Base-by-base conservation (phyloP, 176 grass and related monocot species). In the Areca catechu region DNA sequence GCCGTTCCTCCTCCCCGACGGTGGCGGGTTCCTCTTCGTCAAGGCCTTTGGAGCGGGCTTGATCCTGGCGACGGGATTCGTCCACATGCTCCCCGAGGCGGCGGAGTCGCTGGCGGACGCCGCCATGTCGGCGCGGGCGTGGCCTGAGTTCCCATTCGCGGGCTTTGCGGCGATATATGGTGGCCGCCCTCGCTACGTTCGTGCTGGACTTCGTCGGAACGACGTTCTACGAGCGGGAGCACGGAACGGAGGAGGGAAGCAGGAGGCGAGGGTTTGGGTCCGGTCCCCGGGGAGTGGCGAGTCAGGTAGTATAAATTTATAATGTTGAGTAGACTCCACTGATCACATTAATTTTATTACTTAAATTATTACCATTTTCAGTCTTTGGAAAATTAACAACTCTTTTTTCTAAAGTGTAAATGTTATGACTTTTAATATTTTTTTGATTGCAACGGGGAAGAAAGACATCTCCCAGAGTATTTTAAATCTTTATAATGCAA, bases 161-260 rank as follows among this genome's bases (percentile, higher is more conserved):
- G 80, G 86, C 1, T 90, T 97, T 73, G 80, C 75, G 15, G 86
- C 92, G 58, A 97, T n/a, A n/a, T n/a, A n/a, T 97, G 92, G 5
- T 67, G 64, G 80, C 92, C 30, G 80, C 83, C 1, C 83, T 97
- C 48, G 80, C 30, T 28, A 97, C 86, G 20, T 77, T 97, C 2
- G 80, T 88, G 29, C 69, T 86, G 63, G 92, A 97, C 69, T 79
- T 88, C 68, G 4, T 83, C 1, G 78, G 66, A 15, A 97, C 92
- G 27, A 71, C 65, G 65, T 84, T 79, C 77, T 90, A 87, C 57
- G 92, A 96, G 71, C 22, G 34, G 58, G 85, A 79, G 62, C 83
- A 88, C 54, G 72, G 63, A 16, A 49, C 22, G 12, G 85, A 83
- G 73, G 14, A 43, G 34, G 34, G 34, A 10, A 43, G 34, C 12